Percentiles rank a stretch among this genome's conserved stretches.
Evolutionary conservation across 1,284 basidiomycete species (phyloP).

Genomic region (Schizophyllum amplum): DNA sequence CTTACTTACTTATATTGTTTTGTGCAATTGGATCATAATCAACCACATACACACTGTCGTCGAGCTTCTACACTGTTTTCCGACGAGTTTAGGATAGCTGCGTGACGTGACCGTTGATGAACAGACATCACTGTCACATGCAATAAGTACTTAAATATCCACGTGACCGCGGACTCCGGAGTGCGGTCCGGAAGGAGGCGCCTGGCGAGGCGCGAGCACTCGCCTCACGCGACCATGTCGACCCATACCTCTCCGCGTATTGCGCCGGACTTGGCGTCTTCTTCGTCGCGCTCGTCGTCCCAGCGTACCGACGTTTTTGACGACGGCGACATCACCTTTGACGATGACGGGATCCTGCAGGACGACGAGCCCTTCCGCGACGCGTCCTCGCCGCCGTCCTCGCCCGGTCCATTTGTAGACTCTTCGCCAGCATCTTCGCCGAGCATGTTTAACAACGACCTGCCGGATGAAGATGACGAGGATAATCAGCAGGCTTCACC

Average conservation of each 20-base stretch:
- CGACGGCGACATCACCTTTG: background rate
- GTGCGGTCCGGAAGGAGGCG: background rate
- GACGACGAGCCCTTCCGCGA: background rate
- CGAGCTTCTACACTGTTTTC: too few species aligned
- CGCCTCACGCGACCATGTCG: background rate
- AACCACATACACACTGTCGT: too few species aligned
- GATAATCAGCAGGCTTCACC: background rate
- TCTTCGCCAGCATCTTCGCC: background rate
- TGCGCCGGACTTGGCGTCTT: background rate
- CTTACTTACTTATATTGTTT: too few species aligned
- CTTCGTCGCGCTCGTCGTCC: background rate
- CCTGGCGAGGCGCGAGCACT: background rate
- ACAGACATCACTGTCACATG: too few species aligned
- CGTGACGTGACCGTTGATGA: background rate
- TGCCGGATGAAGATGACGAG: background rate
- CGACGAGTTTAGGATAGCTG: too few species aligned
- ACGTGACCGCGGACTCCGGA: background rate
- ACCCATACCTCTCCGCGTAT: background rate
- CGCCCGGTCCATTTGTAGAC: background rate
- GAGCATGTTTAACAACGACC: background rate
- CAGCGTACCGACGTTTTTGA: background rate
- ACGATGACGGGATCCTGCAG: background rate
- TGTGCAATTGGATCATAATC: too few species aligned
- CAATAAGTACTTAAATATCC: too few species aligned
- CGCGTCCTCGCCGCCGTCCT: background rate